Evolutionary conservation across 139 green algal species (phyloP), one percentile per base, ranked within the genome.

Genomic region (Tetraselmis striata): DNA sequence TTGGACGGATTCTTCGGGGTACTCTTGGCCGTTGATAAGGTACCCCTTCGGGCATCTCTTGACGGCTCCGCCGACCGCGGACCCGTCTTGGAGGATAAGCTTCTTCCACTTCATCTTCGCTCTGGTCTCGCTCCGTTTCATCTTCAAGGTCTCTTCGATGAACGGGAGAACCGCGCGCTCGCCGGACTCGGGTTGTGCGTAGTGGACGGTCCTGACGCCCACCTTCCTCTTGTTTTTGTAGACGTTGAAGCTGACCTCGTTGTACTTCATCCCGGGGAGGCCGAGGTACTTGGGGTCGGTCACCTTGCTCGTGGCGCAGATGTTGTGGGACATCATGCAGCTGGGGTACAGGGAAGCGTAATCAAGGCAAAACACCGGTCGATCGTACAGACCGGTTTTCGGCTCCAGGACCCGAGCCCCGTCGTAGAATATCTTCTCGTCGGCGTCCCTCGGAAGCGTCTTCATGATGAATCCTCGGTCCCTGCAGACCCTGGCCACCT

Each of bases 281-380:
- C 83, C 83, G 67, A 45, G 78, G 74, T 86, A 86, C 2, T 29
- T 79, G 1, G 0, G 0, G 28, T 83, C 59, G n/a, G 83, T 2
- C 31, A 86, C 83, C 18, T 83, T 75, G 2, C 25, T 31, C 29
- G 83, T 78, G 32, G 80, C 78, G 2, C 58, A 83, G 1, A 86
- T 18, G 32, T 86, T 86, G 31, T 83, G 78, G 27, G 29, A 59
- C 27, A 86, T 86, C 83, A 86, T 86, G 59, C n/a, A 45, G 29
- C 24, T 76, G 24, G 83, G 83, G 29, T 86, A 86, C n/a, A 86
- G 32, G 11, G 83, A 86, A 28, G 78, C 83, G 26, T 86, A 86
- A 29, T 83, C 83, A 18, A 86, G 27, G 29, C 83, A 78, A 5
- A 27, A 27, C 2, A 86, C 83, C 0, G 83, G 83, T 5, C 2